Evolutionary conservation across 1,284 basidiomycete species (phyloP), one percentile per base, ranked within the genome.

Genomic region (Coriolopsis trogii): DNA sequence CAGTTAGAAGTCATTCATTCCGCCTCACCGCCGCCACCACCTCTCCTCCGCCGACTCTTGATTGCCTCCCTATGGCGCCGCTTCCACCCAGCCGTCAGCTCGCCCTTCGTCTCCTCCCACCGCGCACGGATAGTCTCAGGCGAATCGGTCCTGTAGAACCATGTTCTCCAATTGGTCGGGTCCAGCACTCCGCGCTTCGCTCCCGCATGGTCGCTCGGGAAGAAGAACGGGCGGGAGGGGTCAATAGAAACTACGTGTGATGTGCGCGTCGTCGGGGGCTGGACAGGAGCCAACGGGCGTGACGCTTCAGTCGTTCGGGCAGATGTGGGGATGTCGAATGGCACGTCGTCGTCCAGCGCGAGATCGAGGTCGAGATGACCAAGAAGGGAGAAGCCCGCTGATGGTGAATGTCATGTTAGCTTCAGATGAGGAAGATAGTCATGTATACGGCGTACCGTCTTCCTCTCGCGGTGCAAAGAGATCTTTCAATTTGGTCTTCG

Each of bases 1-100:
- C n/a, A n/a, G n/a, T n/a, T n/a, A n/a, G n/a, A n/a, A n/a, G n/a
- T n/a, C n/a, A n/a, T n/a, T n/a, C n/a, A n/a, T n/a, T 62, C 58
- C 36, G 25, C 58, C 29, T 63, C 66, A 23, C 57, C 65, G 40
- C 55, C 56, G 25, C 58, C 66, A 9, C 69, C 73, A 28, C 71
- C 81, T 21, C 79, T 79, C 41, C 79, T 76, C 60, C 80, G 75
- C 44, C 88, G 73, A 57, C 80, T 77, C 61, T 79, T 80, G 33
- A 84, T 73, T 65, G 89, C 91, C 66, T 94, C 91, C 49, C 87
- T 80, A 68, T 82, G 83, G 31, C 87, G 71, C 61, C 82, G 81
- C 73, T 93, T 94, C 89, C 89, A 95, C 48, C 84, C 89, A 51
- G 72, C 76, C 41, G 92, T 94, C 66, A 93, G 70, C 48, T 86